Evolutionary conservation across 768 basidiomycete species (phyloP), one percentile per base, ranked within the genome.

Genomic region (Pleurotus tuber-regium): DNA sequence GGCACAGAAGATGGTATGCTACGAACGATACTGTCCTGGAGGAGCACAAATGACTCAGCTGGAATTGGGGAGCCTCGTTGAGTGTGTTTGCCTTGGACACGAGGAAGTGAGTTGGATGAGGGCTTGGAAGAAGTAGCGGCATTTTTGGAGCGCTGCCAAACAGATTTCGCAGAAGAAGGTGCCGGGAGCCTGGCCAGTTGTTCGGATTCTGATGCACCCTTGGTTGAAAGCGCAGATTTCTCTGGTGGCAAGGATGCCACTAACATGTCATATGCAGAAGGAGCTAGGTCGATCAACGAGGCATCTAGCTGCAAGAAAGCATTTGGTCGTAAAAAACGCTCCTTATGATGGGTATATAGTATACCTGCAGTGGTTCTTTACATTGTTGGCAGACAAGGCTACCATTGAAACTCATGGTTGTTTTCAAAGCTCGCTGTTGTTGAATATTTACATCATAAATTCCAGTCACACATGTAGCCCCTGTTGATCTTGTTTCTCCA

Each of bases 21-120:
- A 40, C 77, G 78, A 59, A 91, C 77, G 52, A 89, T 72, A 58
- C 89, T 92, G 61, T 94, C 92, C 65, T 92, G 88, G 23, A 95
- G 74, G 36, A 97, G 77, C 53, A 97, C 89, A 69, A 95, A 97
- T 21, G 93, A 96, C 66, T 94, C 92, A 60, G 82, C 88, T 5
- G 92, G 89, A 35, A 80, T 73, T 26, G 70, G 74, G 16, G 73
- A 66, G 36, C 59, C 71, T 53, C 77, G 79, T 59, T 80, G 80
- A 16, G 79, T 71, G 56, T 82, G 84, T 61, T 84, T 87, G 56
- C 76, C 79, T 65, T 79, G 79, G 21, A 78, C 73, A 59, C 78
- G 81, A 54, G 79, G 65, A 28, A 84, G 82, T 43, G 79, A 66
- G 19, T 74, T 63, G 28, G 64, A 50, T n/a, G 52, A 25, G 36